Conservation (phyloP, 352 stramenopile genomes). For the Pythium sukuiense region DNA sequence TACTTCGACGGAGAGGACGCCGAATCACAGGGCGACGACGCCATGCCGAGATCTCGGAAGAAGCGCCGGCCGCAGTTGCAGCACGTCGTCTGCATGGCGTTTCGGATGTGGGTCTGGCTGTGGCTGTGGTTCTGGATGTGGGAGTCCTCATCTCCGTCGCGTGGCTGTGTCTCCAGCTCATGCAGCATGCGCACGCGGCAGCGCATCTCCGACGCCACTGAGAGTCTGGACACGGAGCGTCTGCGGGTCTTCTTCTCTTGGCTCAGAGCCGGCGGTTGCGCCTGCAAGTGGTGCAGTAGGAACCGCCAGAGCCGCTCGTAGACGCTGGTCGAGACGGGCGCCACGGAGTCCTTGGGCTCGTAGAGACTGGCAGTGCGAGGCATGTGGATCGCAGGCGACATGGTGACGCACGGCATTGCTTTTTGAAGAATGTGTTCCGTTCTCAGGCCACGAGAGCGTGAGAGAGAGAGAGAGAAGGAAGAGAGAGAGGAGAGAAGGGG, state of each 20-base stretch:
- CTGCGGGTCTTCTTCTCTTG: slow-evolving; percentile 1
- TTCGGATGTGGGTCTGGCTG: neutral
- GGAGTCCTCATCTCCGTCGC: neutral
- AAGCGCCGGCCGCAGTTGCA: slow-evolving; percentile 56
- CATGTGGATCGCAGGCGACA: slow-evolving; percentile 10
- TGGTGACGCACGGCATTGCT: slow-evolving; percentile 19
- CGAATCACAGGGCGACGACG: neutral
- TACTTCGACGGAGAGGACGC: slow-evolving; percentile 23
- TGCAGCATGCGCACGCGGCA: slow-evolving; percentile 24
- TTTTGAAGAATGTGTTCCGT: neutral
- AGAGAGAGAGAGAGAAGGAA: neutral
- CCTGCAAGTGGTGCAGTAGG: slow-evolving; percentile 16
- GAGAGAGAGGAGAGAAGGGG: neutral
- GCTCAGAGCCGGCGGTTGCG: neutral
- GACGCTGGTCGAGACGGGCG: slow-evolving; percentile 9
- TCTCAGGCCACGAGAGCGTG: slow-evolving; percentile 1
- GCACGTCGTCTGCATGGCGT: slow-evolving; percentile 40
- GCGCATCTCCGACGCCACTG: slow-evolving; percentile 17
- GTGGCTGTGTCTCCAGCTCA: slow-evolving; percentile 20
- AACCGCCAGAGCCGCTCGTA: slow-evolving; percentile 25
- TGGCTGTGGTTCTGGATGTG: neutral
- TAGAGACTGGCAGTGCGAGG: neutral
- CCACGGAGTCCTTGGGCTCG: neutral
- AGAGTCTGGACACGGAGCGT: slow-evolving; percentile 10
- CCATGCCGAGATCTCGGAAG: slow-evolving; percentile 28